Conservation (phyloP, 768 basidiomycete species). For the Tulasnella sp. region DNA sequence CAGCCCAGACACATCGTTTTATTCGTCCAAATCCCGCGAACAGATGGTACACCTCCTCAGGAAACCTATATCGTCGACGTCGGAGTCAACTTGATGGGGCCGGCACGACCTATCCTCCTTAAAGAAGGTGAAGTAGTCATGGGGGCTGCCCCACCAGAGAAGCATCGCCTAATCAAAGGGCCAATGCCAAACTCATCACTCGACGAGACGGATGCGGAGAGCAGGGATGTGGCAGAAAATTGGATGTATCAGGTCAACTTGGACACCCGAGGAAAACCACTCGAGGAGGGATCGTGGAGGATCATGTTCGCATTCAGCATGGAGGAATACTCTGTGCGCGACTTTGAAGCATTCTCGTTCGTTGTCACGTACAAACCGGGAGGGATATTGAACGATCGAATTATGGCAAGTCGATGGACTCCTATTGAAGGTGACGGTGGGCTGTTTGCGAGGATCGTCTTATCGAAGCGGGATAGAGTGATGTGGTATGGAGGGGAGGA, state of each 20-base stretch:
- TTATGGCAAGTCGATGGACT: background rate
- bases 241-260: slow-evolving; percentile 2
- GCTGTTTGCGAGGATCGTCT: background rate
- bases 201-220: background rate
- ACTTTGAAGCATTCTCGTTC: background rate
- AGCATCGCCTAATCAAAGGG: background rate
- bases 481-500: background rate
- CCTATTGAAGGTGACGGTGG: background rate
- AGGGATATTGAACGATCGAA: background rate
- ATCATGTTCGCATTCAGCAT: background rate
- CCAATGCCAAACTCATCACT: background rate
- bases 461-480: background rate
- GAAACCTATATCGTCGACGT: slow-evolving; percentile 7
- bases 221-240: background rate
- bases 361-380: background rate
- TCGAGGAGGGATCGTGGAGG: background rate
- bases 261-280: background rate
- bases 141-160: background rate
- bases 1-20: too few relatives aligned
- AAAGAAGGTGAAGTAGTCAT: background rate
- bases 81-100: background rate
- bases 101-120: slow-evolving; percentile 1
- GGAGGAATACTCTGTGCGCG: background rate
- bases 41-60: too few relatives aligned
- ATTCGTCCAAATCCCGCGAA: too few relatives aligned